Evolutionary conservation across 164 flowering plant species (phyloP).

Genomic region (Vitis riparia): DNA sequence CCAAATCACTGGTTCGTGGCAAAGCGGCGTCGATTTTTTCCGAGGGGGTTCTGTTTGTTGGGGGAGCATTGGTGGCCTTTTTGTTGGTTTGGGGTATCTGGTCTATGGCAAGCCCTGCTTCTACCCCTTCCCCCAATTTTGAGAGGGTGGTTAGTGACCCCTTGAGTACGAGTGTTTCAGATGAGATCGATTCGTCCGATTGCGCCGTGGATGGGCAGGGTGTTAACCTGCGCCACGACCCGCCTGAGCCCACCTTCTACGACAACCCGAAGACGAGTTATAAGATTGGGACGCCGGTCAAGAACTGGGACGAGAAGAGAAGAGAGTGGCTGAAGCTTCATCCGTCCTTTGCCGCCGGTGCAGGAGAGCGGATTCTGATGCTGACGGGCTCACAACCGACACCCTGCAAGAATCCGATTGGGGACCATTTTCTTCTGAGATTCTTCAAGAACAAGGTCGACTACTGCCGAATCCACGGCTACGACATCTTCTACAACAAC

Average conservation of each 20-base stretch:
- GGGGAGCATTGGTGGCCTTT: slow-evolving; percentile 50
- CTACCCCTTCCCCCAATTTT: slow-evolving; percentile 16
- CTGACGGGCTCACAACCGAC: slow-evolving; percentile 63
- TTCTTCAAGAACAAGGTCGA: slow-evolving; percentile 76
- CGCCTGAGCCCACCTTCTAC: slow-evolving; percentile 41
- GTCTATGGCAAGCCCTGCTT: slow-evolving; percentile 28
- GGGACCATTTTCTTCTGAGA: slow-evolving; percentile 57
- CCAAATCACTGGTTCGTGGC: slow-evolving; percentile 25
- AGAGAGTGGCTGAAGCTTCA: slow-evolving; percentile 43
- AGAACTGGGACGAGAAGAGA: slow-evolving; percentile 63
- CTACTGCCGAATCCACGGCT: slow-evolving; percentile 63
- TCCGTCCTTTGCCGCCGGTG: slow-evolving; percentile 48
- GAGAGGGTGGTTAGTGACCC: background rate
- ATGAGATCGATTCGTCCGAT: background rate
- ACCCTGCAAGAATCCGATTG: slow-evolving; percentile 56
- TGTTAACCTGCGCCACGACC: slow-evolving; percentile 25
- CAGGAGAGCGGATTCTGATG: slow-evolving; percentile 31
- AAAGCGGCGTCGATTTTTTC: slow-evolving; percentile 28
- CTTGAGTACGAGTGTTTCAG: background rate
- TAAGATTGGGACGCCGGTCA: slow-evolving; percentile 35
- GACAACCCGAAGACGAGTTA: slow-evolving; percentile 52
- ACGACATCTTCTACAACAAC: slow-evolving; percentile 64
- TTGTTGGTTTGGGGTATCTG: slow-evolving; percentile 55
- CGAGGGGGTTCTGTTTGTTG: slow-evolving; percentile 42
- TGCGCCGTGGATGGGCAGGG: slow-evolving; percentile 8